Base-by-base conservation (phyloP, 805 yeast genomes). In the Lipomyces kockii region DNA sequence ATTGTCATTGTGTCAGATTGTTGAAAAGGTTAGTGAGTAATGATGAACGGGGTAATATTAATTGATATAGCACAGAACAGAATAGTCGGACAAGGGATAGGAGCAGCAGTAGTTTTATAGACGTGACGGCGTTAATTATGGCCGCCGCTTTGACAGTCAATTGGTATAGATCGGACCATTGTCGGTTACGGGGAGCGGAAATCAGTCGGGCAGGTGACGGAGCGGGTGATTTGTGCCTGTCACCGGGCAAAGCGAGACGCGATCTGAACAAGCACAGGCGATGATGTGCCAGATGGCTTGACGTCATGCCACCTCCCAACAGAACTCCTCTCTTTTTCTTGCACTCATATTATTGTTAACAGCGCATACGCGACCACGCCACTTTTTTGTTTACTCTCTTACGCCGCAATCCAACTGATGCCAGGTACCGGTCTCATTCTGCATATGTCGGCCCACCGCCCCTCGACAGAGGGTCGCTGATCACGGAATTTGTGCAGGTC, bases 221-320 rank as follows among this genome's bases (percentile, higher is more conserved):
- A 43, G 49, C 49, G 49, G 49, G 49, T 43, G 49, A 43, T 43
- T 43, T n/a, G 49, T 43, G 49, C 49, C 49, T 43, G 22, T 43
- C 49, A 43, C 49, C 49, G 22, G 49, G 3, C 39, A 35, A 9
- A 4, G 39, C 39, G 14, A 14, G 14, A 14, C 39, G 39, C 39
- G 39, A 14, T 9, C 11, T 11, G 39, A 37, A 14, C 43, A 37
- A 12, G 43, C 6, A 37, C 20, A 0, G 22, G 49, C 49, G 49
- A 17, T 43, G 49, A 12, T 29, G 32, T 43, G 22, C 20, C 39
- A 37, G 49, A 6, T 43, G 2, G 9, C 49, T n/a, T 43, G 49
- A 43, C 49, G 49, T 43, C 49, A 43, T 43, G 22, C 43, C 43
- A 37, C 32, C 43, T 37, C 43, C 43, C 43, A 37, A 37, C 43